Base-by-base conservation (phyloP, 2,329 filamentous ascomycete species). In the Coniosporium tulheliwenetii region DNA sequence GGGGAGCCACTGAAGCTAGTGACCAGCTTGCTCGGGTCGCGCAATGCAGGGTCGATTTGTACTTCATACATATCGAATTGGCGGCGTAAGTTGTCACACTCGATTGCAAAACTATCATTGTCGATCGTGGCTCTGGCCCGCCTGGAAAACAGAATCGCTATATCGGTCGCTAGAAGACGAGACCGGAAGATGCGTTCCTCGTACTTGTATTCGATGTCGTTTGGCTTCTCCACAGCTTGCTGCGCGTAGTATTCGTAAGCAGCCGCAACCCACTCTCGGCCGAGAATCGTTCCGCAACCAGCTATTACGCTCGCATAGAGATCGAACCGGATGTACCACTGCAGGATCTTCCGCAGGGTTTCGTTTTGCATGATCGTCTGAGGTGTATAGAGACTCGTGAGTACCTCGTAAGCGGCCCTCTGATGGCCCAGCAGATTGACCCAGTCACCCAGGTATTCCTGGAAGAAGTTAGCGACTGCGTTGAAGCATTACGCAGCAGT, bases 401-500 rank as follows among this genome's bases (percentile, higher is more conserved):
- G 65, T 50, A 96, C 80, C 47, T 85, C 77, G 53, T 82, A 76
- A 0, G 91, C 91, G 9, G 89, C 91, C 55, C 81, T 85, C 57
- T 95, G 87, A 56, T 96, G 91, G 15, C 86, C 84, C 61, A 91
- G 80, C 12, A 96, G 68, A 52, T 93, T 95, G 40, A 93, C 77
- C 86, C 86, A 96, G 56, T 98, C 91, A 10, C 91, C 91, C 37
- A 96, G 70, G 52, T 86, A 93, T 62, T 96, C 91, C 85, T 94
- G 52, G 36, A 39, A 19, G 36, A 38, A 29, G 39, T 42, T 14
- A 48, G 43, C 34, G 32, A 8, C n/a, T 34, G 26, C 19, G 19
- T 26, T 26, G 7, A 26, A 26, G 19, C 19, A 7, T 26, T 26
- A 26, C 19, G 7, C 19, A 7, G 19, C 7, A 26, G 19, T 7